Evolutionary conservation across 1,284 basidiomycete genomes (phyloP), one percentile per base, ranked within the genome.

Genomic region (Ceratobasidium sp.): DNA sequence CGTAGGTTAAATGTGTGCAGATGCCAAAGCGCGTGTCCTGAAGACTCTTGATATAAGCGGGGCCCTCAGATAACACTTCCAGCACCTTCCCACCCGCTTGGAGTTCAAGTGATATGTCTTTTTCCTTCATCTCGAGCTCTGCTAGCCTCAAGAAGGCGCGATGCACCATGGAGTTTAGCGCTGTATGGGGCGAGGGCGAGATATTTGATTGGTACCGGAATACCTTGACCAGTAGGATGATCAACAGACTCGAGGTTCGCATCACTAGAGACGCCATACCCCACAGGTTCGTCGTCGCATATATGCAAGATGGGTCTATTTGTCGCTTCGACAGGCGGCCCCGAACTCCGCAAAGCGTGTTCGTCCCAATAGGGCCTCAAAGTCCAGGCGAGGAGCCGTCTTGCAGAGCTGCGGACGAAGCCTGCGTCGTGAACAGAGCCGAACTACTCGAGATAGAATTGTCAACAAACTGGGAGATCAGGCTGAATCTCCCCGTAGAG

Each of bases 181-280:
- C 52, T 3, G 37, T 19, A 44, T 70, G 68, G 68, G 68, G 68
- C 40, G 32, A 70, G 37, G 68, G 68, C 56, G 8, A 34, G 7
- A 54, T 70, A 43, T 70, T 70, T 15, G 43, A 44, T 15, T 44
- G 43, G 43, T 44, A 44, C 15, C 43, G 43, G 15, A n/a, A n/a
- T n/a, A 15, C 43, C 43, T 44, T 44, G 15, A 6, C 43, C 43
- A 49, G 65, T n/a, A 46, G 22, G 19, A 17, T 54, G 3, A 32
- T 67, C 46, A 51, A 9, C 44, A 49, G 49, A 52, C 65, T 67
- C 65, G 65, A 67, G n/a, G 32, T 67, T 15, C 65, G 65, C 25
- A 67, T 67, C 19, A 51, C 65, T 34, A 67, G 65, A 22, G 65
- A 54, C 44, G 29, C 65, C 19, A 46, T 67, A 51, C 65, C 65